Percentiles rank a stretch among this genome's conserved stretches.
These are phyloP conservation scores for Escallonia herrerae DNA, from an alignment of 129 eudicot genomes.

Conservation along the genomic window DNA sequence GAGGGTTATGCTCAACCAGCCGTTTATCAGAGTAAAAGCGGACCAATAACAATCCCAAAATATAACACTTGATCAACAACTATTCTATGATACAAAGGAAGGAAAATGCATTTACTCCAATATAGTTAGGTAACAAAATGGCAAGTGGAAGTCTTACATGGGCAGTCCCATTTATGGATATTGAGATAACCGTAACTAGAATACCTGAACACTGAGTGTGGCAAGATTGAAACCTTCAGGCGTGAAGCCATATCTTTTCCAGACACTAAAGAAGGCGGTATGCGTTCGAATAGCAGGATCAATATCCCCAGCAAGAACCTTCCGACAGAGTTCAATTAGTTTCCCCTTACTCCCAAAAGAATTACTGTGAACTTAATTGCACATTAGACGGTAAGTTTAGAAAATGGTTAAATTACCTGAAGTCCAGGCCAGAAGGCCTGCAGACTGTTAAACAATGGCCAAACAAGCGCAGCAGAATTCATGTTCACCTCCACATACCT, in stretches of 20 bases:
- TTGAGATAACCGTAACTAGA: neutral
- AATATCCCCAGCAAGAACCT: conserved; percentile 99
- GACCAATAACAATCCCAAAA: too few species aligned
- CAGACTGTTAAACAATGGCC: conserved; percentile 94
- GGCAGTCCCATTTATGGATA: neutral
- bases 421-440: conserved; percentile 99
- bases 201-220: conserved; percentile 85
- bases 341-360: neutral
- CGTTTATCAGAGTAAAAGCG: too few species aligned
- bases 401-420: conserved; percentile 46
- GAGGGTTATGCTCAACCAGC: too few species aligned
- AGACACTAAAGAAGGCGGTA: conserved; percentile 91
- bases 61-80: too few species aligned
- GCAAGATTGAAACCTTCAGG: conserved; percentile 99
- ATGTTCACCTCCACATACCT: conserved; percentile 99
- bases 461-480: conserved; percentile 96
- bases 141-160: neutral
- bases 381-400: neutral
- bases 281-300: conserved; percentile 95
- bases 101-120: too few species aligned
- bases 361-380: neutral
- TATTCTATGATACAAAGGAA: too few species aligned
- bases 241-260: conserved; percentile 95
- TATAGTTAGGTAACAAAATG: too few species aligned
- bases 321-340: conserved; percentile 23